These are phyloP conservation scores for Auxenochlorella pyrenoidosa DNA, from an alignment of 139 green algal species.

Conservation along the genomic window DNA sequence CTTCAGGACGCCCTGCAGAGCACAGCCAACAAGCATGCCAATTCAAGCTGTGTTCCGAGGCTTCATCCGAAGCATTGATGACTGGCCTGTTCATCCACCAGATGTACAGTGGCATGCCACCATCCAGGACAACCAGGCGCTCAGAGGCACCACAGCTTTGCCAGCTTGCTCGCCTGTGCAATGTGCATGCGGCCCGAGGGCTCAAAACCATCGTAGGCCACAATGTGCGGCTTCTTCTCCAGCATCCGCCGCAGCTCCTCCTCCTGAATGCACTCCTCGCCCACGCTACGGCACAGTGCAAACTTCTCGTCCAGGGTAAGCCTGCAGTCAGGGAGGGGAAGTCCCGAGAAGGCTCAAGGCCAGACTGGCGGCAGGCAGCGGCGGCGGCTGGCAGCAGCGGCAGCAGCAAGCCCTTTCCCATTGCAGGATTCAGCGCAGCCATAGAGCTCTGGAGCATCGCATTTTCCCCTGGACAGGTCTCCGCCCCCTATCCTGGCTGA, in stretches of 20 bases:
- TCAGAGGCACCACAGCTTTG: no score
- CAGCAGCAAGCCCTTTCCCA: no score
- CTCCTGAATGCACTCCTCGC: constrained; percentile 96
- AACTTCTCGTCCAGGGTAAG: constrained; percentile 91
- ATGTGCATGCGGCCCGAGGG: constrained; percentile 99
- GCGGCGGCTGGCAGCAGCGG: neutral
- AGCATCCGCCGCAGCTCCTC: constrained; percentile 90
- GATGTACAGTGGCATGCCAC: neutral
- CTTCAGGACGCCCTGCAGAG: constrained; percentile 95
- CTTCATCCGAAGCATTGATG: no score
- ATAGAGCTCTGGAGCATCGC: no score
- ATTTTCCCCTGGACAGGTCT: no score
- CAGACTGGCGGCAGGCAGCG: neutral
- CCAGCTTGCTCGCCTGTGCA: constrained; percentile 69
- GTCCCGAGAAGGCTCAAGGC: no score
- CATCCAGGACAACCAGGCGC: no score
- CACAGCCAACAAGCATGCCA: neutral
- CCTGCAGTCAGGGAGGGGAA: constrained; percentile 37
- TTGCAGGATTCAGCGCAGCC: no score
- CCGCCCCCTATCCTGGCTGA: no score
- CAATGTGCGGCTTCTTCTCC: constrained; percentile 84
- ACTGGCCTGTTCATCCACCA: no score
- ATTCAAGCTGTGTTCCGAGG: neutral
- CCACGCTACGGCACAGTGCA: constrained; percentile 82
- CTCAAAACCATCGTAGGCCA: constrained; percentile 99